Percentiles rank a stretch among this genome's conserved stretches.
Evolutionary conservation across 192 early-diverging fungal species (phyloP).

Genomic region (Lobosporangium transversale): DNA sequence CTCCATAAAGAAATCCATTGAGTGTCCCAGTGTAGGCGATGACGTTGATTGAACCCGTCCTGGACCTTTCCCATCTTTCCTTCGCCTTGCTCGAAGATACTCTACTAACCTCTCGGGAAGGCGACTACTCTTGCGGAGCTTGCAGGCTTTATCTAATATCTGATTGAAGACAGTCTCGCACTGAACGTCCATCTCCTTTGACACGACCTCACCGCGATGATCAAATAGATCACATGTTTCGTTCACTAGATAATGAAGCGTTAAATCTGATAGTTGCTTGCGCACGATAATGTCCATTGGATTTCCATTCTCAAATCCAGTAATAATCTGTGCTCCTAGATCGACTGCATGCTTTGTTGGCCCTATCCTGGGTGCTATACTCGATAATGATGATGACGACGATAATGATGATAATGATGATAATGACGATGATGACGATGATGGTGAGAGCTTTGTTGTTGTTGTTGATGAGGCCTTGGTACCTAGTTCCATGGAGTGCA

Average conservation of each 20-base stretch:
- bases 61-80: constrained; percentile 2
- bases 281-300: constrained; percentile 58
- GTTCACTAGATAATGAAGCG: constrained; percentile 38
- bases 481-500: constrained; percentile 58
- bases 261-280: constrained; percentile 37
- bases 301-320: constrained; percentile 60
- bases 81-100: constrained; percentile 9
- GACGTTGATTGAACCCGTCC: constrained; percentile 13
- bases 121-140: constrained; percentile 12
- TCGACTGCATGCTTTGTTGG: constrained; percentile 50
- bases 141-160: constrained; percentile 49
- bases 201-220: constrained; percentile 22
- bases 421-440: neutral
- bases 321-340: constrained; percentile 59
- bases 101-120: neutral
- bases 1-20: constrained; percentile 57
- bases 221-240: constrained; percentile 40
- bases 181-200: constrained; percentile 32
- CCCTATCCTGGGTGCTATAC: too few species aligned
- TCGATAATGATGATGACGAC: neutral
- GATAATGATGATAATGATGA: neutral
- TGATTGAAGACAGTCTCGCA: constrained; percentile 53
- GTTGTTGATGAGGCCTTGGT: neutral
- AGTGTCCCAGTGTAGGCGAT: constrained; percentile 52
- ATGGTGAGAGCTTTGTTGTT: neutral